These are phyloP conservation scores for Botryotinia convoluta DNA, from an alignment of 2,329 filamentous ascomycete species.

Conservation along the genomic window DNA sequence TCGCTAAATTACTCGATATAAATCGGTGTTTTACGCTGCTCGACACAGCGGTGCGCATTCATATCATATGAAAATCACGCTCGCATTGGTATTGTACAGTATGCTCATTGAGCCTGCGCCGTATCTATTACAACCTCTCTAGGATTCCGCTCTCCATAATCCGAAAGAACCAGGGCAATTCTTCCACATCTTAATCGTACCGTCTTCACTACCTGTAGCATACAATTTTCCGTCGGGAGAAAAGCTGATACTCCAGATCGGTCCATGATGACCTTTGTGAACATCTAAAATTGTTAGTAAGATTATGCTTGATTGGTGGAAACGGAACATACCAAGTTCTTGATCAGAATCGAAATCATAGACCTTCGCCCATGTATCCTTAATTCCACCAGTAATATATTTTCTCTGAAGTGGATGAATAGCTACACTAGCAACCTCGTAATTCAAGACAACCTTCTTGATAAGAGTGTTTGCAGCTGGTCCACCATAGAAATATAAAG, in stretches of 20 bases:
- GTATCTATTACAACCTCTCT: not conserved
- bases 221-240: conserved; percentile 95
- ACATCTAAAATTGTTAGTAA: conserved; percentile 57
- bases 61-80: not conserved
- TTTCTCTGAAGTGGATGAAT: conserved; percentile 78
- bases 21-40: not conserved
- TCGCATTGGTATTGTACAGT: not conserved
- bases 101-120: conserved; percentile 1
- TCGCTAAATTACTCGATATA: not conserved
- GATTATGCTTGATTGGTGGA: not conserved
- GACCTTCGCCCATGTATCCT: conserved; percentile 94
- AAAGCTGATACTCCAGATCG: conserved; percentile 94
- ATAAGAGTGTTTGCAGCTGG: conserved; percentile 65
- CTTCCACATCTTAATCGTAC: conserved; percentile 91
- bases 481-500: conserved; percentile 88
- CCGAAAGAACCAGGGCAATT: conserved; percentile 65
- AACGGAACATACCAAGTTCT: conserved; percentile 62
- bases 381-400: conserved; percentile 85
- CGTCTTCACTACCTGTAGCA: conserved; percentile 93
- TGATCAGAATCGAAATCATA: conserved; percentile 82
- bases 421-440: conserved; percentile 87
- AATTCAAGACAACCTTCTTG: conserved; percentile 75
- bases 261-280: conserved; percentile 94
- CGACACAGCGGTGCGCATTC: not conserved
- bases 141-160: conserved; percentile 47